Conservation (phyloP, 2,329 filamentous ascomycete genomes). For the Aspergillus calidoustus region DNA sequence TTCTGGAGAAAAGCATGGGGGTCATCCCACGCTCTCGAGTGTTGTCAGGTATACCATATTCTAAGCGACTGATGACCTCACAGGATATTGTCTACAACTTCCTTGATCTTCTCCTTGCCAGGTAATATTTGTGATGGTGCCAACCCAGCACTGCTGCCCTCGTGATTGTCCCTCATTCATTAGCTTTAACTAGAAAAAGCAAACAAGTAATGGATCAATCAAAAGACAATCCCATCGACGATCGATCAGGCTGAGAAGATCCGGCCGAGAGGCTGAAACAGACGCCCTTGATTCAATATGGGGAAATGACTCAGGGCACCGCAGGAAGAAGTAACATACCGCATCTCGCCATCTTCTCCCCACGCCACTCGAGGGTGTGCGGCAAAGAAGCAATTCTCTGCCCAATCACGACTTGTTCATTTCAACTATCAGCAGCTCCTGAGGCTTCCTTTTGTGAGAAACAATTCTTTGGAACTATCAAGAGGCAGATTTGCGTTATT, state of each 20-base stretch:
- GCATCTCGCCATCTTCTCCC: neutral
- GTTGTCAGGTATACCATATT: neutral
- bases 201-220: neutral
- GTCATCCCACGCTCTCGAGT: neutral
- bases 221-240: neutral
- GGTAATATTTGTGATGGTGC: neutral
- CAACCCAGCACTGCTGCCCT: neutral
- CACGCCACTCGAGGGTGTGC: slow-evolving; percentile 1
- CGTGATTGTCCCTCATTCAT: neutral
- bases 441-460: neutral
- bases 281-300: neutral
- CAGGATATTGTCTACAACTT: neutral
- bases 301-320: neutral
- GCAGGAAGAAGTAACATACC: neutral
- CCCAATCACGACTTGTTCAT: neutral
- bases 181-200: neutral
- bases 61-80: neutral
- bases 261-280: neutral
- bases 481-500: neutral
- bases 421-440: neutral
- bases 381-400: neutral
- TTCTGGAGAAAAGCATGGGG: slow-evolving; percentile 20
- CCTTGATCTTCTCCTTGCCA: neutral
- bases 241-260: neutral
- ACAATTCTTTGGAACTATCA: neutral